phyloP scores from a whole-genome alignment of 441 rosid species.

The Adansonia gregorii region DNA sequence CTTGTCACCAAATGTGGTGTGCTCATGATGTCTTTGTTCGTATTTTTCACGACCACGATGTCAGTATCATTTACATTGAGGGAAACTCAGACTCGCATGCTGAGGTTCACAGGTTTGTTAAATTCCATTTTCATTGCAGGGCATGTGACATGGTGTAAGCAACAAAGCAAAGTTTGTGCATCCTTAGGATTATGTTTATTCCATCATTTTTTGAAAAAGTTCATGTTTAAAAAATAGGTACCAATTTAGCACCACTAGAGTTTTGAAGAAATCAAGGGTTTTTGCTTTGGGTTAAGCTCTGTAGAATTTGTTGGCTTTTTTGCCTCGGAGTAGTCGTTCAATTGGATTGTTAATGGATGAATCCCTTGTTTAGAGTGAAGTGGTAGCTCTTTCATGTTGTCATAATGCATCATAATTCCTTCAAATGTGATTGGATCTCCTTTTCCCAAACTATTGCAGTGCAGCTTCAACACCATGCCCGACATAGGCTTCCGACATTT shows the following conservation, averaged over 20 bases:
- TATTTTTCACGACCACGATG: conserved; percentile 97
- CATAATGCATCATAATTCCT: conserved; percentile 6
- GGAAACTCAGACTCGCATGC: conserved; percentile 98
- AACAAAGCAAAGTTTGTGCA: conserved; percentile 1
- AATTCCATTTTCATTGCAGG: conserved; percentile 15
- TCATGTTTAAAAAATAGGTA: neutral
- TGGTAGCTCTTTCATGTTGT: conserved; percentile 11
- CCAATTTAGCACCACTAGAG: neutral
- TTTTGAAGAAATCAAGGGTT: neutral
- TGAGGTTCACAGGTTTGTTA: conserved; percentile 82
- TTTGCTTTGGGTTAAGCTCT: conserved; percentile 15
- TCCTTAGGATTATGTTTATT: neutral
- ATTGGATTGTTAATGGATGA: conserved; percentile 14
- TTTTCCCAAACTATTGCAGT: conserved; percentile 61
- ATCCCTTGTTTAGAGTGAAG: neutral
- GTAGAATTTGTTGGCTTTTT: neutral
- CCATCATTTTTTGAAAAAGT: conserved; percentile 3
- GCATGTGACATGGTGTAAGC: conserved; percentile 18
- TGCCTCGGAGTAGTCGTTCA: neutral
- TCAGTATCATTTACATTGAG: conserved; percentile 96
- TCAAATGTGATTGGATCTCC: conserved; percentile 40
- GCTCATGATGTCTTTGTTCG: conserved; percentile 98
- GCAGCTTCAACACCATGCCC: conserved; percentile 99
- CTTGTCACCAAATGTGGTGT: conserved; percentile 98
- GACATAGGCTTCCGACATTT: conserved; percentile 90